Evolutionary conservation across 805 yeast species (phyloP).

Genomic region (Nakazawaea ishiwadae): DNA sequence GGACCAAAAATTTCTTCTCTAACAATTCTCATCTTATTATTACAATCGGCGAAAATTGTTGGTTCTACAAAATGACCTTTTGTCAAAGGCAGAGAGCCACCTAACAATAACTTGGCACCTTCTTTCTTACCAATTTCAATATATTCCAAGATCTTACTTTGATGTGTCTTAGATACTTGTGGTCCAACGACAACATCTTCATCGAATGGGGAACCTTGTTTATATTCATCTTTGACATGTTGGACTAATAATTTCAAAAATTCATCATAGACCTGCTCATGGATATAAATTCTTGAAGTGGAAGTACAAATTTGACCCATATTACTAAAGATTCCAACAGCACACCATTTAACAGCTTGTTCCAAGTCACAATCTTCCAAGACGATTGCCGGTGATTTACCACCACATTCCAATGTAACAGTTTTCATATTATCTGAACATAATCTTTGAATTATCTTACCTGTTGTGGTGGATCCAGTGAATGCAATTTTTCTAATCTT

Average conservation of each 20-base stretch:
- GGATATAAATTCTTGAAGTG: slow-evolving; percentile 41
- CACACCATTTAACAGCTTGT: slow-evolving; percentile 48
- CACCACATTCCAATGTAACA: slow-evolving; percentile 59
- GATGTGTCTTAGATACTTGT: slow-evolving; percentile 62
- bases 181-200: slow-evolving; percentile 69
- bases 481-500: slow-evolving; percentile 68
- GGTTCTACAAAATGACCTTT: slow-evolving; percentile 71
- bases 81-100: slow-evolving; percentile 53
- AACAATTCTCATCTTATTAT: slow-evolving; percentile 57
- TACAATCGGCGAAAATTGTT: slow-evolving; percentile 66
- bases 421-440: slow-evolving; percentile 58
- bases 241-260: slow-evolving; percentile 34
- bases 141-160: slow-evolving; percentile 61
- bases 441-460: slow-evolving; percentile 62
- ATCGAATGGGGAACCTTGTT: slow-evolving; percentile 67
- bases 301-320: slow-evolving; percentile 46
- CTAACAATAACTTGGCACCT: slow-evolving; percentile 63
- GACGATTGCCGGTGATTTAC: slow-evolving; percentile 50
- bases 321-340: slow-evolving; percentile 39
- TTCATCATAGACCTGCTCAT: slow-evolving; percentile 37
- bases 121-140: slow-evolving; percentile 63
- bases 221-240: slow-evolving; percentile 35
- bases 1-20: slow-evolving; percentile 82
- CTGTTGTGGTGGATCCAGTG: slow-evolving; percentile 77
- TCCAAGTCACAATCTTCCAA: slow-evolving; percentile 51